phyloP scores from a whole-genome alignment of 2,329 filamentous ascomycete genomes.

The Ophiostoma populinum region DNA sequence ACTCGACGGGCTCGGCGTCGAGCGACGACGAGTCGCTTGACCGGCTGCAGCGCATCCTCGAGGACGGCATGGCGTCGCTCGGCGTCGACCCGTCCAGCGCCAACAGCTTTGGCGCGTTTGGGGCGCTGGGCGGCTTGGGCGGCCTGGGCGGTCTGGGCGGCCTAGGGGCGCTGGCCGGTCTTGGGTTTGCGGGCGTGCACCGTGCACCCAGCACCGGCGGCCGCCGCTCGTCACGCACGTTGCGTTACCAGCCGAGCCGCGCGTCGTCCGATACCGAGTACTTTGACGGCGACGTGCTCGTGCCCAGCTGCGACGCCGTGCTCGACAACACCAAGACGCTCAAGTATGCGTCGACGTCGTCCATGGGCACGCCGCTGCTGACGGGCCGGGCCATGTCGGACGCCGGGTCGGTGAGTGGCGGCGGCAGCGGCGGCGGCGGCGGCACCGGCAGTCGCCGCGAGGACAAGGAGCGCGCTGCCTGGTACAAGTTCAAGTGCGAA shows the following conservation, averaged over 20 bases:
- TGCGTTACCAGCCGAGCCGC: slow-evolving; percentile 23
- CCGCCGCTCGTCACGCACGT: slow-evolving; percentile 16
- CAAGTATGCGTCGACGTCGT: slow-evolving; percentile 41
- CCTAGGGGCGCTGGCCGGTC: neutral
- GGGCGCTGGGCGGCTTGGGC: neutral
- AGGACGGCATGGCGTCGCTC: slow-evolving; percentile 42
- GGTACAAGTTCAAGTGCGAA: slow-evolving; percentile 80
- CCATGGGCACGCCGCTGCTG: slow-evolving; percentile 16
- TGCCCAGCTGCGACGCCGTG: slow-evolving; percentile 67
- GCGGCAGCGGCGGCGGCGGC: too few species aligned
- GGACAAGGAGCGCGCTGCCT: slow-evolving; percentile 56
- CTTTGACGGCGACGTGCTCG: slow-evolving; percentile 61
- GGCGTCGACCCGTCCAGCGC: slow-evolving; percentile 22
- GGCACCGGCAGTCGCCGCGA: slow-evolving; percentile 31
- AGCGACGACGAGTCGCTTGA: slow-evolving; percentile 60
- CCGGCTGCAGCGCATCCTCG: slow-evolving; percentile 62
- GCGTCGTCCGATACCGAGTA: slow-evolving; percentile 77
- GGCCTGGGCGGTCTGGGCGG: too few species aligned
- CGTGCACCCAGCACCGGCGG: slow-evolving; percentile 12
- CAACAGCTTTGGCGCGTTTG: neutral
- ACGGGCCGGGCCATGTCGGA: slow-evolving; percentile 23
- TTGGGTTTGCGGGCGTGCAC: too few species aligned
- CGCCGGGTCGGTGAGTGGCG: slow-evolving; percentile 19
- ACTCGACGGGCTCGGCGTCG: slow-evolving; percentile 47
- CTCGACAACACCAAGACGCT: slow-evolving; percentile 86